phyloP scores from a whole-genome alignment of 2,329 filamentous ascomycete genomes.

The Verticillium klebahnii region DNA sequence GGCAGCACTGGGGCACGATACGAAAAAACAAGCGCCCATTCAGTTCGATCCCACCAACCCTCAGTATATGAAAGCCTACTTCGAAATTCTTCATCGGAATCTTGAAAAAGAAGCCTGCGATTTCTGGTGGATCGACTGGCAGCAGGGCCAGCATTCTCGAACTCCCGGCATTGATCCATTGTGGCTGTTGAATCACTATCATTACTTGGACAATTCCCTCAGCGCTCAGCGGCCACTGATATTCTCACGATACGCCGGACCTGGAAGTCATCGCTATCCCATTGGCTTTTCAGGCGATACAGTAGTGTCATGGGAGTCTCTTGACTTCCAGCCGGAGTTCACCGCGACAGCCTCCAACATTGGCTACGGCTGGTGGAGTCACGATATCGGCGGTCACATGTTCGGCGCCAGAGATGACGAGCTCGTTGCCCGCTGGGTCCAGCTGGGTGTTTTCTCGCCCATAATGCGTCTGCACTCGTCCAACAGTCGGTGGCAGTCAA shows the following conservation, averaged over 20 bases:
- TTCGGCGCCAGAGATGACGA: slow-evolving; percentile 53
- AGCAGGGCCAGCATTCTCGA: slow-evolving; percentile 53
- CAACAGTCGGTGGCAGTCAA: slow-evolving; percentile 52
- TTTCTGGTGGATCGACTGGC: slow-evolving; percentile 68
- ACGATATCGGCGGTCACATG: slow-evolving; percentile 64
- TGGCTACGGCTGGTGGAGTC: slow-evolving; percentile 65
- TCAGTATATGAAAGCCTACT: slow-evolving; percentile 53
- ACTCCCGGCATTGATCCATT: slow-evolving; percentile 57
- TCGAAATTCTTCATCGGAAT: slow-evolving; percentile 50
- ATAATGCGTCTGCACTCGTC: slow-evolving; percentile 57
- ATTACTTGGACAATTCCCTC: slow-evolving; percentile 44
- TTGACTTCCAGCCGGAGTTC: slow-evolving; percentile 62
- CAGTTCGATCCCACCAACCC: slow-evolving; percentile 50
- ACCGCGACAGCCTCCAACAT: slow-evolving; percentile 63
- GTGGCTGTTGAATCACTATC: slow-evolving; percentile 62
- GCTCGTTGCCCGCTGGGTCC: slow-evolving; percentile 55
- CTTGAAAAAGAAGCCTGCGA: slow-evolving; percentile 54
- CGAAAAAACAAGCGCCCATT: slow-evolving; percentile 42
- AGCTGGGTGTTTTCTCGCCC: slow-evolving; percentile 57
- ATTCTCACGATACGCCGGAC: slow-evolving; percentile 58
- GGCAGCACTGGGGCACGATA: slow-evolving; percentile 45
- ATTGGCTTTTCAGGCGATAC: slow-evolving; percentile 62
- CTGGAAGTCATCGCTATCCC: slow-evolving; percentile 60
- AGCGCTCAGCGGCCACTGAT: slow-evolving; percentile 35
- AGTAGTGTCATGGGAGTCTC: slow-evolving; percentile 53